Evolutionary conservation across 768 basidiomycete genomes (phyloP).

Genomic region (Naganishia kalamii): DNA sequence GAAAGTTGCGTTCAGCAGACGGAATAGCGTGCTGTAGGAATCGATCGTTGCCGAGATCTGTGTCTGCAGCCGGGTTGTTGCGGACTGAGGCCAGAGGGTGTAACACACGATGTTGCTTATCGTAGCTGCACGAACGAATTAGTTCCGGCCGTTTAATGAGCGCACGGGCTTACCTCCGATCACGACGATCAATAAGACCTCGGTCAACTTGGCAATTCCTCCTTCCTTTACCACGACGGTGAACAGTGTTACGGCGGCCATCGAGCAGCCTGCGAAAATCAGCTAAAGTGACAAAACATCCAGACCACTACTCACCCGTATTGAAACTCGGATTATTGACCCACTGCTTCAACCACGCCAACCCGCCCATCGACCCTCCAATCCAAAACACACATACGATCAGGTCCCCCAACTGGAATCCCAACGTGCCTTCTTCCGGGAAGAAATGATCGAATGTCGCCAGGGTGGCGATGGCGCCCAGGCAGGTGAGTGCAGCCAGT

Average conservation of each 20-base stretch:
- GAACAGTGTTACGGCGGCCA: conserved; percentile 58
- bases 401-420: conserved; percentile 57
- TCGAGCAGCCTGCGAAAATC: conserved; percentile 44
- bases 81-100: conserved; percentile 73
- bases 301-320: conserved; percentile 54
- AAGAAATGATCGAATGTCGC: conserved; percentile 62
- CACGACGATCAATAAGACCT: conserved; percentile 68
- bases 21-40: conserved; percentile 79
- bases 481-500: conserved; percentile 66
- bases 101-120: conserved; percentile 83
- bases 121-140: conserved; percentile 42
- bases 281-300: background rate
- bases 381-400: conserved; percentile 70
- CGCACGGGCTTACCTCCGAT: conserved; percentile 52
- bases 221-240: conserved; percentile 89
- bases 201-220: conserved; percentile 64
- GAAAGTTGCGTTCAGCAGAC: conserved; percentile 75
- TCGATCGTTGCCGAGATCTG: conserved; percentile 74
- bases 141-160: background rate
- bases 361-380: conserved; percentile 66
- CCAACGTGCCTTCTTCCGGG: conserved; percentile 28
- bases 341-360: conserved; percentile 90
- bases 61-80: conserved; percentile 68
- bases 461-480: conserved; percentile 70
- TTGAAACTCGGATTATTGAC: conserved; percentile 84